Percentiles rank a stretch among this genome's conserved stretches.
phyloP scores from a whole-genome alignment of 352 stramenopile species.

The Globisporangium polare region DNA sequence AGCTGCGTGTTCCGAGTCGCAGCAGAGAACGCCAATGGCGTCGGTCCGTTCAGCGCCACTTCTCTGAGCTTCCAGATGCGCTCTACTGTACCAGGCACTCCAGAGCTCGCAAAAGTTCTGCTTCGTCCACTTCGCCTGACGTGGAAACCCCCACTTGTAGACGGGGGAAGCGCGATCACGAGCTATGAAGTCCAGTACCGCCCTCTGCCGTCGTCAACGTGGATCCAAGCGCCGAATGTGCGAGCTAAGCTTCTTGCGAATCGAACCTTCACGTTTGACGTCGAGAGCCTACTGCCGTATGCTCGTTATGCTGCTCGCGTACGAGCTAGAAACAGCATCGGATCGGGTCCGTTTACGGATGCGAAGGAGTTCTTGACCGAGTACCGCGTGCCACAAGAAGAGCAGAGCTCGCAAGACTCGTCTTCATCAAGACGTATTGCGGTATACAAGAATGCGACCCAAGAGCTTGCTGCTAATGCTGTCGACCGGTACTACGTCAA shows the following conservation, averaged over 20 bases:
- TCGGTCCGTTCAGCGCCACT: constrained; percentile 41
- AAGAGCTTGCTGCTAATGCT: constrained; percentile 32
- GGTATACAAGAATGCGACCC: constrained; percentile 23
- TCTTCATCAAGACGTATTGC: neutral
- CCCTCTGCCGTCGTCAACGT: constrained; percentile 33
- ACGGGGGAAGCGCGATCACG: constrained; percentile 24
- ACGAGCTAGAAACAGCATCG: constrained; percentile 27
- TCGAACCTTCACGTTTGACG: constrained; percentile 10
- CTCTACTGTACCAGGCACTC: constrained; percentile 20
- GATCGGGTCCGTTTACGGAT: constrained; percentile 23
- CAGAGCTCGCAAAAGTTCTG: constrained; percentile 1
- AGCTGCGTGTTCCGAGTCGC: constrained; percentile 52
- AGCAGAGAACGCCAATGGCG: constrained; percentile 44
- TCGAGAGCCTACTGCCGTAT: constrained; percentile 19
- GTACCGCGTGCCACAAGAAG: constrained; percentile 6
- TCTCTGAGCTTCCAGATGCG: constrained; percentile 34
- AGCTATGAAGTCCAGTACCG: constrained; percentile 51
- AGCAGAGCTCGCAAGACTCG: neutral
- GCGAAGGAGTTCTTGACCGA: constrained; percentile 40
- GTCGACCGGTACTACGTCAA: constrained; percentile 63
- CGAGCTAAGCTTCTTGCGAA: constrained; percentile 2
- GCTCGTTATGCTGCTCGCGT: constrained; percentile 41
- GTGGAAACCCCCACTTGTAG: constrained; percentile 28
- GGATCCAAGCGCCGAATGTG: constrained; percentile 20
- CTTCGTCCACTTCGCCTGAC: constrained; percentile 15